phyloP scores from a whole-genome alignment of 139 green algal species.

The Ulvella scutata region DNA sequence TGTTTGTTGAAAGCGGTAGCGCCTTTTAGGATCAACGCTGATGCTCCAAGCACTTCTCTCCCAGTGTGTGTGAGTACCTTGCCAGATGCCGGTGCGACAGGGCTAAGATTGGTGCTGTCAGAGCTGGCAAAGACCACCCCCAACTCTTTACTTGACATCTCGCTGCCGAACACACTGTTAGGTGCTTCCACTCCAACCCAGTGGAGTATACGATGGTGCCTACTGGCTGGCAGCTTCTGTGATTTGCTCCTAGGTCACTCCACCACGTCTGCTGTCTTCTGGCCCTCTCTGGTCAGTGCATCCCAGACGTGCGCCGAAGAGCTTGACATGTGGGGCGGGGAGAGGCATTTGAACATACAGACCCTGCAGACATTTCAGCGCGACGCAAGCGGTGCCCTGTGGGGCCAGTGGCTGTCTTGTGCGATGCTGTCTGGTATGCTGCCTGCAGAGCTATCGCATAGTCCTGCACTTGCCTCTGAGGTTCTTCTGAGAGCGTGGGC shows the following conservation, averaged over 20 bases:
- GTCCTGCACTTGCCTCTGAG: too few species aligned
- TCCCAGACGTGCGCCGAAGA: background rate
- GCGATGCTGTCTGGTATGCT: background rate
- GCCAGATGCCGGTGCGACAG: too few species aligned
- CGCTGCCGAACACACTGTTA: too few species aligned
- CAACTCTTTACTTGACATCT: background rate
- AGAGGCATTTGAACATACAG: background rate
- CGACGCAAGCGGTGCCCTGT: background rate
- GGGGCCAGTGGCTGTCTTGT: background rate
- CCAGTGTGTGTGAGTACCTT: too few species aligned
- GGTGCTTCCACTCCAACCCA: background rate
- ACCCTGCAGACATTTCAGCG: background rate
- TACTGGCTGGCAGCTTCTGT: background rate
- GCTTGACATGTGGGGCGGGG: background rate
- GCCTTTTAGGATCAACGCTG: background rate
- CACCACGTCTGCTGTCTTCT: background rate
- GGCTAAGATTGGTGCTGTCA: too few species aligned
- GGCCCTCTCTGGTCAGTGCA: background rate
- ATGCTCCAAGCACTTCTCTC: too few species aligned
- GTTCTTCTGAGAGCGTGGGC: too few species aligned
- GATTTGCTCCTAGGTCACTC: background rate
- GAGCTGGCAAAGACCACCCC: background rate
- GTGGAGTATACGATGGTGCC: background rate
- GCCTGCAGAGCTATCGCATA: background rate
- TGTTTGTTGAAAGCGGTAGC: background rate